These are phyloP conservation scores for Aspergillus haitiensis DNA, from an alignment of 495 filamentous ascomycete genomes.

Conservation along the genomic window DNA sequence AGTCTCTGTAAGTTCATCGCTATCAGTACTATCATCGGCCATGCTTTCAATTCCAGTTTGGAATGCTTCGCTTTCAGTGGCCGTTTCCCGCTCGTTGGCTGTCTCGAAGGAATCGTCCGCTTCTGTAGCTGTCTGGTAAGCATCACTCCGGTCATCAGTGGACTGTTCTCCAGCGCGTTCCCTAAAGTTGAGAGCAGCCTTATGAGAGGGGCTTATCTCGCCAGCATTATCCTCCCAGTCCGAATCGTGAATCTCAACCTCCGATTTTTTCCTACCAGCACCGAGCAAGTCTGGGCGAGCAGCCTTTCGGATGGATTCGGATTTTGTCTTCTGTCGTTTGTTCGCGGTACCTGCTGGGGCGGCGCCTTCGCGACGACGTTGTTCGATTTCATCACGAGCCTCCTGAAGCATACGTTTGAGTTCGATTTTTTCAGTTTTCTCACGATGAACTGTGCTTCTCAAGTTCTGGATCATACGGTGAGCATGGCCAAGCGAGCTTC, in stretches of 20 bases:
- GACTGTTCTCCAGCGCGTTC: slow-evolving; percentile 28
- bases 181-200: slow-evolving; percentile 22
- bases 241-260: slow-evolving; percentile 69
- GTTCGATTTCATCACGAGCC: slow-evolving; percentile 88
- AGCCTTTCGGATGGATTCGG: slow-evolving; percentile 74
- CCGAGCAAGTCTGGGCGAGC: slow-evolving; percentile 72
- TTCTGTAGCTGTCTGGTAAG: slow-evolving; percentile 84
- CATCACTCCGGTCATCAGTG: slow-evolving; percentile 56
- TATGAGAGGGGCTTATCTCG: slow-evolving; percentile 50
- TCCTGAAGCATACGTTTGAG: slow-evolving; percentile 95
- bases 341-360: slow-evolving; percentile 42
- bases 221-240: slow-evolving; percentile 88
- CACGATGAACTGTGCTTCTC: slow-evolving; percentile 89
- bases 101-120: slow-evolving; percentile 81
- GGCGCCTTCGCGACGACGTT: slow-evolving; percentile 60
- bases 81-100: slow-evolving; percentile 73
- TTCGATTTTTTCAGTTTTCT: slow-evolving; percentile 97
- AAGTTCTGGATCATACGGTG: slow-evolving; percentile 95
- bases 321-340: slow-evolving; percentile 70
- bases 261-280: slow-evolving; percentile 69
- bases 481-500: slow-evolving; percentile 89
- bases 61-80: slow-evolving; percentile 88
- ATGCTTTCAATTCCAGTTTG: slow-evolving; percentile 84
- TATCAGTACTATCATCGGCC: slow-evolving; percentile 68
- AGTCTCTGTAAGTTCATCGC: slow-evolving; percentile 82